Evolutionary conservation across 192 early-diverging fungal genomes (phyloP).

Genomic region (Entomortierella parvispora): DNA sequence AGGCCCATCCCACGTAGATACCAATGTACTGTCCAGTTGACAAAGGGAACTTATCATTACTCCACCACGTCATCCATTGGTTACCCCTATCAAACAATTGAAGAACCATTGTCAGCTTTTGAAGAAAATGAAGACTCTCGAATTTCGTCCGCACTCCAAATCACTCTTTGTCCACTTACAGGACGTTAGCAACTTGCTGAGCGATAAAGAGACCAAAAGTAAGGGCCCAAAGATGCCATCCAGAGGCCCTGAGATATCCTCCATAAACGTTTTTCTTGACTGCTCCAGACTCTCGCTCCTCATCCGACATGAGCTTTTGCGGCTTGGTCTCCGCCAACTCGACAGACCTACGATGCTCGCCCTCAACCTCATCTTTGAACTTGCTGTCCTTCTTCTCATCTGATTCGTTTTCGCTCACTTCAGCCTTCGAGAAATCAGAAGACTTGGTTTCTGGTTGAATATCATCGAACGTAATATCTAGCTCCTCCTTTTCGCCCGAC

Average conservation of each 20-base stretch:
- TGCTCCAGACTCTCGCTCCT: slow-evolving; percentile 44
- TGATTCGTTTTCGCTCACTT: too few relatives aligned
- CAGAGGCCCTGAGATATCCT: slow-evolving; percentile 35
- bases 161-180: too few relatives aligned
- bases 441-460: slow-evolving; percentile 8
- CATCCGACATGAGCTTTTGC: slow-evolving; percentile 37
- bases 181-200: slow-evolving; percentile 40
- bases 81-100: slow-evolving; percentile 17
- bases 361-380: slow-evolving; percentile 1
- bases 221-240: slow-evolving; percentile 18
- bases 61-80: slow-evolving; percentile 55
- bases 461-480: slow-evolving; percentile 17
- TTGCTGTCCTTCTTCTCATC: too few relatives aligned
- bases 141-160: too few relatives aligned
- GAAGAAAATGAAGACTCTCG: not conserved
- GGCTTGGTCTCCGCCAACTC: slow-evolving; percentile 8
- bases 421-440: too few relatives aligned
- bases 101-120: not conserved
- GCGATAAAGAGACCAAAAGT: slow-evolving; percentile 16
- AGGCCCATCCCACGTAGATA: slow-evolving; percentile 23
- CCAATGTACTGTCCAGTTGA: slow-evolving; percentile 25
- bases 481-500: slow-evolving; percentile 16
- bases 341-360: not conserved
- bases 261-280: slow-evolving; percentile 39
- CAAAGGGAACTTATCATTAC: slow-evolving; percentile 28